Percentiles rank a stretch among this genome's conserved stretches.
phyloP scores from a whole-genome alignment of 495 filamentous ascomycete genomes.

The Hypoxylon subgilvum region DNA sequence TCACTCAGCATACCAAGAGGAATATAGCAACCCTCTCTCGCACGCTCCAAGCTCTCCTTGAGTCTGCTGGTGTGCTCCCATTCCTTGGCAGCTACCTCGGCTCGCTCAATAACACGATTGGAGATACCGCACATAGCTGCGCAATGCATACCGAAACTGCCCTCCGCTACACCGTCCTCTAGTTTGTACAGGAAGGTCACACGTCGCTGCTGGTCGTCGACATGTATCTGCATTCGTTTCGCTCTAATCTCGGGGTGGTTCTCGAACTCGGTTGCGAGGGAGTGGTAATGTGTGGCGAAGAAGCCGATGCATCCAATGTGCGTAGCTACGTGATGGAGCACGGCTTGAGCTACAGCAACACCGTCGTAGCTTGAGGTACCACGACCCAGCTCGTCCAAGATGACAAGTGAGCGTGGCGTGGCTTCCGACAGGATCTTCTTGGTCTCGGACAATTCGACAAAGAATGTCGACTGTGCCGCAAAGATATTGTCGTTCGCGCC shows the following conservation, averaged over 20 bases:
- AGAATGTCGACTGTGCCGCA: conserved; percentile 96
- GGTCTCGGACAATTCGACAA: conserved; percentile 95
- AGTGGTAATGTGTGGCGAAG: conserved; percentile 99
- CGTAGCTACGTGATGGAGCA: conserved; percentile 91
- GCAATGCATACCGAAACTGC: conserved; percentile 99
- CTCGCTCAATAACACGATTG: conserved; percentile 77
- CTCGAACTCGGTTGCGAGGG: conserved; percentile 86
- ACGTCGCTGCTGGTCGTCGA: conserved; percentile 80
- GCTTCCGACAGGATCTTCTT: conserved; percentile 98
- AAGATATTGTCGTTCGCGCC: conserved; percentile 99
- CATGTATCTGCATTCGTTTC: conserved; percentile 90
- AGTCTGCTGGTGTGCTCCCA: conserved; percentile 95
- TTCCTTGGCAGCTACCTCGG: conserved; percentile 86
- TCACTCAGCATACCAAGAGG: conserved; percentile 92
- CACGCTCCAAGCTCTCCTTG: conserved; percentile 84
- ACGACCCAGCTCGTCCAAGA: conserved; percentile 95
- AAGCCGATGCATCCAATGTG: conserved; percentile 94
- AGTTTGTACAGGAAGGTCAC: conserved; percentile 96
- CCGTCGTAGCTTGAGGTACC: conserved; percentile 95
- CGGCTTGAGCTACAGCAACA: conserved; percentile 93
- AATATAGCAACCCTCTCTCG: conserved; percentile 75
- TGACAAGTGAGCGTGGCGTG: conserved; percentile 91
- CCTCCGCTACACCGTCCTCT: conserved; percentile 93
- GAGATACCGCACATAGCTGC: conserved; percentile 97
- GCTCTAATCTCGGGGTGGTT: conserved; percentile 84